Base-by-base conservation (phyloP, 352 stramenopile genomes). In the Phytophthora cryptogea region DNA sequence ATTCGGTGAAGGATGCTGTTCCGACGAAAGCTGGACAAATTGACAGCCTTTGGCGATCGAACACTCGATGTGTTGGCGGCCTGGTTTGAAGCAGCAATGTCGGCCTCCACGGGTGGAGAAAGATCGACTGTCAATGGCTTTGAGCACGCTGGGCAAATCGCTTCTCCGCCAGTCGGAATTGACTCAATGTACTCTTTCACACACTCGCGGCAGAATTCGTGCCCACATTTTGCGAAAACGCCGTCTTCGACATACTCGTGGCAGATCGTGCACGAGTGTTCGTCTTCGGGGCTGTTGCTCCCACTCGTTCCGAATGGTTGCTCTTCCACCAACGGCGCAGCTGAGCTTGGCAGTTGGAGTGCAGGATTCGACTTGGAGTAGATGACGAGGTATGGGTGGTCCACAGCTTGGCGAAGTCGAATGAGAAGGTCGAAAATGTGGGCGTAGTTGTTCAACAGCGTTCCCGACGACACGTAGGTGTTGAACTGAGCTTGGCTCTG, bases 361-460 rank as follows among this genome's bases (percentile, higher is more conserved):
- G 84, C 84, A 6, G 84, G 86, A 36, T 95, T 95, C 4, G 81
- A 90, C 57, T 95, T 95, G 10, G 86, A 95, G 44, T 92, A 95
- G 47, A 92, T 95, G 10, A 95, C 97, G 10, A 99, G 80, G 71
- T 99, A 99, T 9, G 98, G 98, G 68, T 99, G 98, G 69, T 99
- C 97, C 3, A 99, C 95, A 10, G 95, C 94, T 76, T 99, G 97
- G 3, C 98, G 90, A 60, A 99, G 90, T 3, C 97, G 92, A 36
- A 99, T 99, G 2, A 99, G 78, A 14, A 99, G 85, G 60, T 97
- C 97, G 76, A 99, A 98, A 60, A 99, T 93, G 87, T 99, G 96
- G 9, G 97, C 97, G 67, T 99, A 99, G 71, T 99, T 99, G 86
- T 99, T 99, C n/a, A 99, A 74, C 17, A 99, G 69, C 48, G 97